phyloP scores from a whole-genome alignment of 495 filamentous ascomycete genomes.

The Aspergillus haitiensis region DNA sequence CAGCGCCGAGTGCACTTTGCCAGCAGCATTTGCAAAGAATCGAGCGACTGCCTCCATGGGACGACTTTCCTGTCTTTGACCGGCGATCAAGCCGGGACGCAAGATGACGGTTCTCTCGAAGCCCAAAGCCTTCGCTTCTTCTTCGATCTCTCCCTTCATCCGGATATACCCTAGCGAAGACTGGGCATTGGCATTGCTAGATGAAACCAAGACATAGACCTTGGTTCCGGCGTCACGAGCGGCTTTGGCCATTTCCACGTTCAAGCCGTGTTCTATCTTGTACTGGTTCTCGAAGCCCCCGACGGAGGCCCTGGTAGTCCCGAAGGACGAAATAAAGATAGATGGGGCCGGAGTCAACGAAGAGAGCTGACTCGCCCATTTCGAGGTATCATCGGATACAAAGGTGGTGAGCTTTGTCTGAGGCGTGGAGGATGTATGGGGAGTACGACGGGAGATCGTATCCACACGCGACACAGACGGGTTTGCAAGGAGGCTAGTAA shows the following conservation, averaged over 20 bases:
- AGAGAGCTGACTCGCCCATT: slow-evolving; percentile 58
- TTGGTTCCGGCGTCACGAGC: slow-evolving; percentile 63
- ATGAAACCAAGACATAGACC: slow-evolving; percentile 69
- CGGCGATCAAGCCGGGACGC: slow-evolving; percentile 73
- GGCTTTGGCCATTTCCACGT: slow-evolving; percentile 65
- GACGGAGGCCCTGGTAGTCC: slow-evolving; percentile 63
- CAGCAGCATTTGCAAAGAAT: slow-evolving; percentile 49
- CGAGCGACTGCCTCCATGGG: slow-evolving; percentile 48
- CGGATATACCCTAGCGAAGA: slow-evolving; percentile 56
- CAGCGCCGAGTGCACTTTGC: slow-evolving; percentile 53
- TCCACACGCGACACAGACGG: slow-evolving; percentile 43
- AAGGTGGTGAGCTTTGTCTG: slow-evolving; percentile 47
- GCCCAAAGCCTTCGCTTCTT: slow-evolving; percentile 64
- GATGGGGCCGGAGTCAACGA: slow-evolving; percentile 55
- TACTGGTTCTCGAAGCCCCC: slow-evolving; percentile 72
- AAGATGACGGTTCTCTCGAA: slow-evolving; percentile 76
- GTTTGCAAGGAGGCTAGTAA: slow-evolving; percentile 45
- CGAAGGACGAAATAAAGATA: slow-evolving; percentile 65
- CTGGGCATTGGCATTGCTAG: slow-evolving; percentile 47
- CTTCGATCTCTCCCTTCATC: slow-evolving; percentile 83
- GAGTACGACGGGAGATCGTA: slow-evolving; percentile 49
- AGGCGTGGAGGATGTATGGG: slow-evolving; percentile 32
- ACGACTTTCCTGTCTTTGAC: slow-evolving; percentile 60
- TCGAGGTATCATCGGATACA: slow-evolving; percentile 45
- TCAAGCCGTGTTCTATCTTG: slow-evolving; percentile 74